Percentiles rank a stretch among this genome's conserved stretches.
Conservation (phyloP, 2,329 filamentous ascomycete species). For the Monosporascus sp. region DNA sequence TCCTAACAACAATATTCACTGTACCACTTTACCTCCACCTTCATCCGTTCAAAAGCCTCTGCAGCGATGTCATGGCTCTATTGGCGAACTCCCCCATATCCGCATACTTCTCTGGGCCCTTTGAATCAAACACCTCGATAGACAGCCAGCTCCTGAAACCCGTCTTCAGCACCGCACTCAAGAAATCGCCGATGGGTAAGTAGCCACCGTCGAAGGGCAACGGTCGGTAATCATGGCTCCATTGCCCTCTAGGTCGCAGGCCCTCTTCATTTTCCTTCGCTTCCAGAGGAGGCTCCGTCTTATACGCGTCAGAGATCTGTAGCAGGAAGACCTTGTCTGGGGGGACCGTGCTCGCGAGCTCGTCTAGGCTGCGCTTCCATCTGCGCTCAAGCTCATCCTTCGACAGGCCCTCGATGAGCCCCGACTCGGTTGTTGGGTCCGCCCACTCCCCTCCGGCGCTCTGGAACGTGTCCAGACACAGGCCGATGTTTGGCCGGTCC, state of each 20-base stretch:
- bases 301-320: constrained; percentile 72
- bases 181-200: constrained; percentile 60
- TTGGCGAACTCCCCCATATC: constrained; percentile 42
- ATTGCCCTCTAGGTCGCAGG: constrained; percentile 55
- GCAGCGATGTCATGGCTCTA: constrained; percentile 44
- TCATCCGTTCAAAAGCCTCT: constrained; percentile 27
- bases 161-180: constrained; percentile 60
- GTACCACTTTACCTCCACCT: not conserved
- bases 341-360: constrained; percentile 53
- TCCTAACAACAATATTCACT: not conserved
- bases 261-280: constrained; percentile 45
- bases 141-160: constrained; percentile 64
- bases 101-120: constrained; percentile 43
- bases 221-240: constrained; percentile 68
- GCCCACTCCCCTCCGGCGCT: constrained; percentile 67
- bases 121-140: constrained; percentile 64
- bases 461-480: constrained; percentile 77
- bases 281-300: constrained; percentile 49
- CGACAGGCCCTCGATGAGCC: constrained; percentile 43
- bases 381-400: constrained; percentile 41
- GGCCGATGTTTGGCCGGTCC: constrained; percentile 60
- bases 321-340: constrained; percentile 68
- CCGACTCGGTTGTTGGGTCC: constrained; percentile 61
- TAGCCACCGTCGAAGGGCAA: constrained; percentile 68
- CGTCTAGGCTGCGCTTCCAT: constrained; percentile 50